phyloP scores from a whole-genome alignment of 2,329 filamentous ascomycete genomes.

The Xylaria arbuscula region DNA sequence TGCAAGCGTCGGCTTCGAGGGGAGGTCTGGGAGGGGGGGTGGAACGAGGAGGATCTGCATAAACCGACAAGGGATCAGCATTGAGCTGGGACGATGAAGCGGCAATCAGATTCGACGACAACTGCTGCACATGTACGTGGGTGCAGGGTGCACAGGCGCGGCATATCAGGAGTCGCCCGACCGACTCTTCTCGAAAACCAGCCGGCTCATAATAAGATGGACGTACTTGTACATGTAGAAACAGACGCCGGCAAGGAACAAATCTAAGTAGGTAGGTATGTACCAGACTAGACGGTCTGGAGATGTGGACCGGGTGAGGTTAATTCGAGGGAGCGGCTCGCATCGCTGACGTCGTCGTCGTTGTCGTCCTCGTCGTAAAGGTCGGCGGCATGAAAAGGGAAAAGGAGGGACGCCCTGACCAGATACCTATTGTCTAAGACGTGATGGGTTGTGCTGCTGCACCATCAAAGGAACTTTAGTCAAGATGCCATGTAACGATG shows the following conservation, averaged over 20 bases:
- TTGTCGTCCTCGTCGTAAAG: constrained; percentile 27
- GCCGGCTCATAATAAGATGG: constrained; percentile 8
- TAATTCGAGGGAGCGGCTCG: constrained; percentile 32
- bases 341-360: constrained; percentile 28
- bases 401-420: constrained; percentile 22
- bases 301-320: constrained; percentile 21
- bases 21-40: constrained; percentile 23
- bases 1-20: constrained; percentile 37
- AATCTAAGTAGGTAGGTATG: constrained; percentile 11
- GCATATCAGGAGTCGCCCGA: constrained; percentile 38
- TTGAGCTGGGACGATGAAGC: constrained; percentile 42
- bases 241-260: constrained; percentile 8
- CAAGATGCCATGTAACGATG: constrained; percentile 36
- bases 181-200: constrained; percentile 14
- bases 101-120: constrained; percentile 33
- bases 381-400: constrained; percentile 25
- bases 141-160: constrained; percentile 3
- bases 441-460: constrained; percentile 20
- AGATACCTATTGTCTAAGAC: constrained; percentile 6
- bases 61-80: constrained; percentile 45
- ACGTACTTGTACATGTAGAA: constrained; percentile 37
- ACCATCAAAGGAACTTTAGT: constrained; percentile 36
- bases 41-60: constrained; percentile 48
- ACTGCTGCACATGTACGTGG: constrained; percentile 8
- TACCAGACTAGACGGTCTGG: constrained; percentile 8